Evolutionary conservation across 345 rosid genomes (phyloP).

Genomic region (Abelmoschus esculentus): DNA sequence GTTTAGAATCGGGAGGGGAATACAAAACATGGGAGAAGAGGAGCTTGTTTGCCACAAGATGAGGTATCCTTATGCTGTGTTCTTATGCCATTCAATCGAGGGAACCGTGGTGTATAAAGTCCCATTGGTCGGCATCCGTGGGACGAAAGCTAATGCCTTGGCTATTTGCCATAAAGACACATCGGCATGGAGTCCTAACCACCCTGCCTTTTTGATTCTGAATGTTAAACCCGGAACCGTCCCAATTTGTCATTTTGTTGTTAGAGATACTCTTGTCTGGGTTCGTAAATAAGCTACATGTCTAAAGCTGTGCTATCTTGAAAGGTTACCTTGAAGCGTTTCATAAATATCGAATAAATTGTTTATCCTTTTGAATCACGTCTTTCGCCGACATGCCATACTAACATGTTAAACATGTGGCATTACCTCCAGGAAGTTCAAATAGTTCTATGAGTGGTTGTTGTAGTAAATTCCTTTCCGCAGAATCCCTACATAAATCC

Average conservation of each 20-base stretch:
- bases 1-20: not conserved
- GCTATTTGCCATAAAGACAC: slow-evolving; percentile 5
- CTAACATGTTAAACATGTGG: not conserved
- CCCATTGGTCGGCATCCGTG: not conserved
- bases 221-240: slow-evolving; percentile 11
- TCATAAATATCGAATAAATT: not conserved
- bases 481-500: not conserved
- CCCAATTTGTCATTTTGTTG: slow-evolving; percentile 3
- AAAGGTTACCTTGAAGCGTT: too few relatives aligned
- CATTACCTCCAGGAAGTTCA: not conserved
- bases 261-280: not conserved
- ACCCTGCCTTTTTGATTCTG: not conserved
- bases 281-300: not conserved
- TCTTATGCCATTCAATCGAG: not conserved
- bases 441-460: not conserved
- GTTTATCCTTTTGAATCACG: too few relatives aligned
- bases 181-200: not conserved
- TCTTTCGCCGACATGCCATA: not conserved
- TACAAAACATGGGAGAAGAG: not conserved
- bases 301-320: too few relatives aligned
- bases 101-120: slow-evolving; percentile 3
- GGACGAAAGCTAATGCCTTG: not conserved
- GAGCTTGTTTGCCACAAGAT: slow-evolving; percentile 1
- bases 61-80: slow-evolving; percentile 5
- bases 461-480: not conserved